Evolutionary conservation across 2,329 filamentous ascomycete genomes (phyloP).

Genomic region (Monilinia fructigena): DNA sequence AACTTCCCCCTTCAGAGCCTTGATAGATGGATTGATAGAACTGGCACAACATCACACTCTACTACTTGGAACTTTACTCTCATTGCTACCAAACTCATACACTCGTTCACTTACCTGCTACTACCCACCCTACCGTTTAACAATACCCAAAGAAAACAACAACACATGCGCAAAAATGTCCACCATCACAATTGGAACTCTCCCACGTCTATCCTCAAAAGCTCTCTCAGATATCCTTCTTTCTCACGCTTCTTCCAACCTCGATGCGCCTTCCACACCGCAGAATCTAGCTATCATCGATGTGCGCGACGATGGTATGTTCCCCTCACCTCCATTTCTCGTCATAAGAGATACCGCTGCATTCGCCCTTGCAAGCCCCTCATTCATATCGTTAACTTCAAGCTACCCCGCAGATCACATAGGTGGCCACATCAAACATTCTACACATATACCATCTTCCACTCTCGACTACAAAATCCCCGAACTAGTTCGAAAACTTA

Average conservation of each 20-base stretch:
- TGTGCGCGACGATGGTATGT: conserved; percentile 76
- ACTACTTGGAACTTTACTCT: too few species aligned
- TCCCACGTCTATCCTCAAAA: conserved; percentile 38
- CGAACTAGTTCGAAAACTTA: conserved; percentile 75
- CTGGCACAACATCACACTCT: too few species aligned
- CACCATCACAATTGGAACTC: conserved; percentile 31
- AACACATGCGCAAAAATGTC: conserved; percentile 31
- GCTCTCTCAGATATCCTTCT: conserved; percentile 38
- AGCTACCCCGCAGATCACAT: conserved; percentile 64
- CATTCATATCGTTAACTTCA: background rate
- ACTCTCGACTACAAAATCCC: conserved; percentile 75
- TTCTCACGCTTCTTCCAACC: conserved; percentile 30
- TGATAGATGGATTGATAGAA: too few species aligned
- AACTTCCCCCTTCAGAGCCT: too few species aligned
- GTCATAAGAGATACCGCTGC: background rate
- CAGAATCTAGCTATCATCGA: conserved; percentile 71
- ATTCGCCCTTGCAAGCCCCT: background rate
- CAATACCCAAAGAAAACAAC: background rate
- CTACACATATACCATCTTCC: conserved; percentile 70
- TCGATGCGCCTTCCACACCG: conserved; percentile 32
- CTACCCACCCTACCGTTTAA: too few species aligned
- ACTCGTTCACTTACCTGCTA: too few species aligned
- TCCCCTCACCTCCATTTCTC: background rate
- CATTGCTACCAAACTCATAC: too few species aligned
- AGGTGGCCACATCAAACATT: conserved; percentile 82